A percentile compares a stretch with the other conserved stretches of the same genome.
phyloP scores from a whole-genome alignment of 495 filamentous ascomycete species.

The Talaromyces adpressus region DNA sequence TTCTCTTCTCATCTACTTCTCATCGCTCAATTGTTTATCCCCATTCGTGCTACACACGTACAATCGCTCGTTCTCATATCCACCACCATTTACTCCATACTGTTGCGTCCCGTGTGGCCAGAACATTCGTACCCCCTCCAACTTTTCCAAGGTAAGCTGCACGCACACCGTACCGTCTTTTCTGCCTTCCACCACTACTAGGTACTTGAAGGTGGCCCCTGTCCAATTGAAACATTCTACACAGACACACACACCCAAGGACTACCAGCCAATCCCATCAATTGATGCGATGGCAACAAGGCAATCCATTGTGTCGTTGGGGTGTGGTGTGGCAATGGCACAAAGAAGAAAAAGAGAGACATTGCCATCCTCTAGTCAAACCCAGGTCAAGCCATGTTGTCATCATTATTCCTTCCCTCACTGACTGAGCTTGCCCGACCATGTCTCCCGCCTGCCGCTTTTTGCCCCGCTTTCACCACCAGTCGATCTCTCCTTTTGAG shows the following conservation, averaged over 20 bases:
- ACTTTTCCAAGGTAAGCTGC: background rate
- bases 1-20: conserved; percentile 1
- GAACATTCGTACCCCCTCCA: background rate
- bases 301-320: background rate
- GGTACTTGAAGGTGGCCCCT: background rate
- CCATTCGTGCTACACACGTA: background rate
- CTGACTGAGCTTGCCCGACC: background rate
- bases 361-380: background rate
- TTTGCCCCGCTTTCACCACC: conserved; percentile 3
- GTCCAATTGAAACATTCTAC: background rate
- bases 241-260: background rate
- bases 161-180: background rate
- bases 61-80: background rate
- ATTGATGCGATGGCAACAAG: background rate
- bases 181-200: background rate
- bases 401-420: background rate
- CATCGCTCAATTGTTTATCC: background rate
- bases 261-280: background rate
- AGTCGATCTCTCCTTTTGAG: background rate
- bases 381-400: background rate
- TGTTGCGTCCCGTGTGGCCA: background rate
- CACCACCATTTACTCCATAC: background rate
- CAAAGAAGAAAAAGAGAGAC: background rate
- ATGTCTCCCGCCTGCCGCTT: conserved; percentile 4
- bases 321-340: background rate